Evolutionary conservation across 257 asterid species (phyloP), one percentile per base, ranked within the genome.

Genomic region (Gynochthodes officinalis): DNA sequence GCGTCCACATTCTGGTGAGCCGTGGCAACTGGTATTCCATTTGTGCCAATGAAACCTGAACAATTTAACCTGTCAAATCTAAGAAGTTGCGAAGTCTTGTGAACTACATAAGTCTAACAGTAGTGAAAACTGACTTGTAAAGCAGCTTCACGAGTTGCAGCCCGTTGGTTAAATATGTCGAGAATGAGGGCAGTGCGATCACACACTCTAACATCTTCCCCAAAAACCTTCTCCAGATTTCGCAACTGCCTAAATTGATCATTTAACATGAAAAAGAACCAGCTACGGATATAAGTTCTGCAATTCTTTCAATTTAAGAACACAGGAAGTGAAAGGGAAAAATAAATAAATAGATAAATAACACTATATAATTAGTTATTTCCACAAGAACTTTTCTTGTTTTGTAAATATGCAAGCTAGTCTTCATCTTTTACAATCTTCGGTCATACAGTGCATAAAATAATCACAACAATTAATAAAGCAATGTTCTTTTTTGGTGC

Each of bases 1-100:
- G 99, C 60, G 87, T 78, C 99, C 99, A 94, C 99, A 94, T 91
- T 84, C 81, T 89, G 65, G 99, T 94, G 75, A 91, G 78, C 55
- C 99, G 89, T 27, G 99, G 97, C 63, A 94, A 82, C 62, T 91
- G 99, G 84, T 94, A 94, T 74, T 91, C 97, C 99, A 94, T 91
- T 83, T 91, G 97, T 69, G 99, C 99, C 79, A 94, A 68, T 68
- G 97, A 81, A 71, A 91, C 99, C 99, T 91, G 82, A 71, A 71
- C 52, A 70, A 32, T 50, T 49, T 43, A 48, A 25, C 37, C 69
- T 71, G 14, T 64, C 80, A 61, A 82, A 71, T 43, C 64, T 71
- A 75, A 53, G 76, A 11, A 69, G 50, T 73, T 35, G 73, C 44
- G 49, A 63, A 60, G 66, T 28, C 40, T 64, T 61, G 73, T 70